phyloP scores from a whole-genome alignment of 2,329 filamentous ascomycete species.

The Rhynchosporium secalis region DNA sequence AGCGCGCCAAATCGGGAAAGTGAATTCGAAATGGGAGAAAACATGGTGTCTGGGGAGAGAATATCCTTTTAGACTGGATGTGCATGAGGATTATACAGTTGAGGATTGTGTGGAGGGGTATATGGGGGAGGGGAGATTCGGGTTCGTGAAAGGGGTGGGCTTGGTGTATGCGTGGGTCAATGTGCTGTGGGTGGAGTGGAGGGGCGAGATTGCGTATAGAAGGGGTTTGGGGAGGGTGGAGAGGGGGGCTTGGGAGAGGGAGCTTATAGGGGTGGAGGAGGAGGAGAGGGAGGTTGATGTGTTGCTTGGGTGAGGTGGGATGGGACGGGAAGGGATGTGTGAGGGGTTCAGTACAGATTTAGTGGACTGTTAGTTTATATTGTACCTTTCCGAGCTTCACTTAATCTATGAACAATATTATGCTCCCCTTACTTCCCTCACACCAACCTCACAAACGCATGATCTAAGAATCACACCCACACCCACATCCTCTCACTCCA shows the following conservation, averaged over 20 bases:
- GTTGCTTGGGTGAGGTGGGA: background rate
- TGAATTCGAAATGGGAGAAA: background rate
- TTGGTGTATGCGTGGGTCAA: conserved; percentile 7
- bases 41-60: background rate
- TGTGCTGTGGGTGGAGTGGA: conserved; percentile 12
- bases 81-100: background rate
- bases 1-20: background rate
- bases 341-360: no score
- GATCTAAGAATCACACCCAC: no score
- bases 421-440: no score
- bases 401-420: no score
- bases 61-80: conserved; percentile 8
- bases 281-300: conserved; percentile 8
- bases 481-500: no score
- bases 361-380: no score
- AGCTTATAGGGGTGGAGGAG: background rate
- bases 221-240: background rate
- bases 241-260: background rate
- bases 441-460: no score
- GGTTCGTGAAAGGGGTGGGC: background rate
- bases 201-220: conserved; percentile 1
- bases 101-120: no score
- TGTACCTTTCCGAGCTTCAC: no score
- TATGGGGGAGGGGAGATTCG: background rate
- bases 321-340: background rate